These are phyloP conservation scores for Meyerozyma elateridarum DNA, from an alignment of 1,139 yeast genomes.

Conservation along the genomic window DNA sequence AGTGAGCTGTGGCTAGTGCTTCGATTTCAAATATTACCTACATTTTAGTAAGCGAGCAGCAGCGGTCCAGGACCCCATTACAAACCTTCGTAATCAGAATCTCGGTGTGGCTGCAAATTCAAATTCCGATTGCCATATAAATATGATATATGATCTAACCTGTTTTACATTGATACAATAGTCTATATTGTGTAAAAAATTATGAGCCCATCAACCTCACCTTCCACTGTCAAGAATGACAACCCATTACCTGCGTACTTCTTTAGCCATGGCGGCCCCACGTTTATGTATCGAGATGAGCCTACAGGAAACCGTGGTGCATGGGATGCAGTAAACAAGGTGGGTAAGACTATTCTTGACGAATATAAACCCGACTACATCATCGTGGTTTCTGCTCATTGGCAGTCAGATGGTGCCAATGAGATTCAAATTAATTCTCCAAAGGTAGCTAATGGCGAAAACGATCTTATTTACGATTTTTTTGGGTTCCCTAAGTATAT, in stretches of 20 bases:
- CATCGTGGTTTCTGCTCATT: conserved; percentile 69
- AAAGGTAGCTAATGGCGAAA: conserved; percentile 23
- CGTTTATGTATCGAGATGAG: conserved; percentile 51
- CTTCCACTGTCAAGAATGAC: neutral
- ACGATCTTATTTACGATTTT: conserved; percentile 62
- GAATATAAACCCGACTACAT: conserved; percentile 59
- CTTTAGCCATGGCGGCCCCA: conserved; percentile 77
- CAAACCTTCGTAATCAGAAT: too few relatives aligned
- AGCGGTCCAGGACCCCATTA: too few relatives aligned
- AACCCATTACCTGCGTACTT: conserved; percentile 53
- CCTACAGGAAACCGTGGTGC: conserved; percentile 53
- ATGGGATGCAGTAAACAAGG: conserved; percentile 40
- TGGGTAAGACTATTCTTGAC: conserved; percentile 49
- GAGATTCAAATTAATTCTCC: conserved; percentile 50
- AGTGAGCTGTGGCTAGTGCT: too few relatives aligned
- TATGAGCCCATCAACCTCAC: too few relatives aligned
- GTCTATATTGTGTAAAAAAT: too few relatives aligned
- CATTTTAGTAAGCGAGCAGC: too few relatives aligned
- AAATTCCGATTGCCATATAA: too few relatives aligned
- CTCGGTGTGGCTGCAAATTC: too few relatives aligned
- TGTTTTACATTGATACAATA: too few relatives aligned
- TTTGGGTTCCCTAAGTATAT: conserved; percentile 62
- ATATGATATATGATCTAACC: too few relatives aligned
- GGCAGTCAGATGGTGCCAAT: conserved; percentile 49
- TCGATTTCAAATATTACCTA: too few relatives aligned